Base-by-base conservation (phyloP, 2,329 filamentous ascomycete species). In the Verticillium nubilum region DNA sequence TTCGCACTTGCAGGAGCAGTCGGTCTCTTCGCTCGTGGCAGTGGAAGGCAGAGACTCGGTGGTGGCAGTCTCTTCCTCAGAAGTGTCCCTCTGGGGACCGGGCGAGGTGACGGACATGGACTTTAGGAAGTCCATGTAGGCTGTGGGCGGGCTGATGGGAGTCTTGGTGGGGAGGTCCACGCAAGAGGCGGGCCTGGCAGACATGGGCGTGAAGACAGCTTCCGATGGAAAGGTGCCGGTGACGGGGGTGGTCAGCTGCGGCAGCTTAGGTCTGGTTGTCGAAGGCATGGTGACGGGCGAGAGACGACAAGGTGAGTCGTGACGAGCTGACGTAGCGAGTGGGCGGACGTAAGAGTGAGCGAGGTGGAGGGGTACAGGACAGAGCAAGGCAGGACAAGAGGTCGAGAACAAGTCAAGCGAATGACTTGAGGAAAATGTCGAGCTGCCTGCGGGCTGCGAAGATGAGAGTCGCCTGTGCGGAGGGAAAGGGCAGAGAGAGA, bases 71-170 rank as follows among this genome's bases (percentile, higher is more conserved):
- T 73, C 79, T 64, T 79, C 78, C 60, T 76, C 78, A 19, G 79
- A 78, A 62, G 72, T 71, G 67, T 80, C 79, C n/a, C 42, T 47
- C 42, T 25, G 42, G 13, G 52, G 25, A 12, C 52, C 52, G 52
- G 52, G 90, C 63, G 88, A 92, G 70, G 87, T 85, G 60, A 92
- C 80, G 19, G 88, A 88, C 76, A 96, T 86, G 61, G 88, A 87
- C 76, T 92, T 94, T 63, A 98, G 86, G 71, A 97, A 98, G 70
- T 98, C 92, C 66, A 91, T 89, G 72, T 98, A 98, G 60, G 94
- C 93, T 25, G 85, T 81, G 3, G 94, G 94, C 57, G 94, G 94
- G 57, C 90, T 96, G 73, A 98, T 96, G 55, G 93, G 93, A 4
- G 93, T 97, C 76, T 93, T 94, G 79, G 93, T 84, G 67, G 83